phyloP scores from a whole-genome alignment of 164 flowering plant species.

The Vitis cinerea region DNA sequence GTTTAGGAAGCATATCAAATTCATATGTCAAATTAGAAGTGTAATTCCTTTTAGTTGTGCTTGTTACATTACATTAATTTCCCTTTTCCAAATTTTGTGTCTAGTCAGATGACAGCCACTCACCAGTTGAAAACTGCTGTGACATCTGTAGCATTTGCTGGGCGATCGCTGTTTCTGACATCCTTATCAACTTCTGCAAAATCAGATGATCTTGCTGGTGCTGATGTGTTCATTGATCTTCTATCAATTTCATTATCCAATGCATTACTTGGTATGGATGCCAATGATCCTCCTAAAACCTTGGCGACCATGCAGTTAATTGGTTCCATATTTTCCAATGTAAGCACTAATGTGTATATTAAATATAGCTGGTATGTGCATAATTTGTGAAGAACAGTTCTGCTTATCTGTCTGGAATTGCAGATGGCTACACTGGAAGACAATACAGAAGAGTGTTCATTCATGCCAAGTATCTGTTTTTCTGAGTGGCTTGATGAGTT shows the following conservation, averaged over 20 bases:
- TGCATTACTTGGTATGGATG: constrained; percentile 98
- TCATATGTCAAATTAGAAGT: neutral
- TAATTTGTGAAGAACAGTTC: constrained; percentile 7
- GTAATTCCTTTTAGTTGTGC: neutral
- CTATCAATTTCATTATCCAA: constrained; percentile 74
- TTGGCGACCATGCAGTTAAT: constrained; percentile 93
- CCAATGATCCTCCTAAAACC: constrained; percentile 98
- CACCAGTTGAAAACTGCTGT: constrained; percentile 96
- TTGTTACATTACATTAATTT: constrained; percentile 22
- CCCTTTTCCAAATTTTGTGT: constrained; percentile 24
- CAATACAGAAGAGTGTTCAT: constrained; percentile 36
- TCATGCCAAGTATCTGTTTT: constrained; percentile 57
- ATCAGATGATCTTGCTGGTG: constrained; percentile 31
- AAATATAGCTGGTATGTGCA: constrained; percentile 1
- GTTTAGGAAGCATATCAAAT: neutral
- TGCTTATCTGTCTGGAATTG: constrained; percentile 20
- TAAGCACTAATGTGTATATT: constrained; percentile 29
- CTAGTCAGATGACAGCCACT: constrained; percentile 87
- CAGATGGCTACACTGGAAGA: constrained; percentile 84
- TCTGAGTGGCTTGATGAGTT: constrained; percentile 99
- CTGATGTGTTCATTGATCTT: constrained; percentile 51
- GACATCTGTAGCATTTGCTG: constrained; percentile 88
- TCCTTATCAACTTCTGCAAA: constrained; percentile 47
- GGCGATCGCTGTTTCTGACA: constrained; percentile 71
- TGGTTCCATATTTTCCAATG: constrained; percentile 95